Percentiles rank a stretch among this genome's conserved stretches.
These are phyloP conservation scores for Microglena sp. DNA, from an alignment of 139 green algal species.

Conservation along the genomic window DNA sequence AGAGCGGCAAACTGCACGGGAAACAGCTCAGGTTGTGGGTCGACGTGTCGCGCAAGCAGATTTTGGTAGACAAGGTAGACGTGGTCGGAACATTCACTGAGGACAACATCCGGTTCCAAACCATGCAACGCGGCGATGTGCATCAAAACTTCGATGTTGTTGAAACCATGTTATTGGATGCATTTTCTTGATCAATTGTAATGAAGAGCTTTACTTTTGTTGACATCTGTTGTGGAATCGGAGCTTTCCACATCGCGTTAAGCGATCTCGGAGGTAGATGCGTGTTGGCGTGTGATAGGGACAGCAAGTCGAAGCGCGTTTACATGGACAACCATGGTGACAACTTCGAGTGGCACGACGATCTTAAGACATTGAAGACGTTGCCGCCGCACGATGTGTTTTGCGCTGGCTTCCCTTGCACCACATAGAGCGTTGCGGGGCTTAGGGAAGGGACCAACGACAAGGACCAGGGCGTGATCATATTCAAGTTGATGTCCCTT, in stretches of 20 bases:
- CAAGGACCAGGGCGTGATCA: not conserved
- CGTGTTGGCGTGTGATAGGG: constrained; percentile 3
- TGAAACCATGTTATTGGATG: too few relatives aligned
- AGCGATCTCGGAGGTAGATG: not conserved
- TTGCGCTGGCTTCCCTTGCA: constrained; percentile 5
- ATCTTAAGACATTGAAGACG: not conserved
- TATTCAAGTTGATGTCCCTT: constrained; percentile 2
- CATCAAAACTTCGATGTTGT: too few relatives aligned
- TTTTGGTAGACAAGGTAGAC: too few relatives aligned
- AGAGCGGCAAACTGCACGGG: too few relatives aligned
- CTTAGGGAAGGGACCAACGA: not conserved
- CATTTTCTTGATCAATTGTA: too few relatives aligned
- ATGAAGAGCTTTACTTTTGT: not conserved
- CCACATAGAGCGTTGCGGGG: not conserved
- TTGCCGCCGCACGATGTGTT: constrained; percentile 1
- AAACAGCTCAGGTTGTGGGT: too few relatives aligned
- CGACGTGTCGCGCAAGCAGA: too few relatives aligned
- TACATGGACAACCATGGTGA: not conserved
- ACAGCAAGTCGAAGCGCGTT: not conserved
- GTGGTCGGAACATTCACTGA: too few relatives aligned
- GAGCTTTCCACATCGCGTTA: constrained; percentile 4
- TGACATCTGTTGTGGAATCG: constrained; percentile 6
- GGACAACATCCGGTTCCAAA: too few relatives aligned
- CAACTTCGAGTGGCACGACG: not conserved
- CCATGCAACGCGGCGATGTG: too few relatives aligned